phyloP scores from a whole-genome alignment of 768 basidiomycete genomes.

The Cystobasidium tubakii region DNA sequence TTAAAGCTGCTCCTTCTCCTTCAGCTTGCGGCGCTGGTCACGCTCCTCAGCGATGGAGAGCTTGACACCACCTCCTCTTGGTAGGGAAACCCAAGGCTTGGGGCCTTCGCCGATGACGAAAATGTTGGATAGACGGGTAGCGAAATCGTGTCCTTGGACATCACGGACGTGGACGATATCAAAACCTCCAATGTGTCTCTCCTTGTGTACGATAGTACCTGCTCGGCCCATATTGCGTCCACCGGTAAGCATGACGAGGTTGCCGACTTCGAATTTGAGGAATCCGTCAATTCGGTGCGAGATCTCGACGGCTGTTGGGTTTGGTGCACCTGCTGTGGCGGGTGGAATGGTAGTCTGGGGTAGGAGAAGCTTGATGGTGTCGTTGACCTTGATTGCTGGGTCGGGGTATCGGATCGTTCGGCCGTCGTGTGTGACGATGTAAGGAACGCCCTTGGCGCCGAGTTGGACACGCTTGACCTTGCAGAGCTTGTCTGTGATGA shows the following conservation, averaged over 20 bases:
- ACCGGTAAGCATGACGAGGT: slow-evolving; percentile 89
- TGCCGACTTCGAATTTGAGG: slow-evolving; percentile 94
- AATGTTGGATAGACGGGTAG: slow-evolving; percentile 94
- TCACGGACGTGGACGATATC: slow-evolving; percentile 99
- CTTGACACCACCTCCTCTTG: slow-evolving; percentile 95
- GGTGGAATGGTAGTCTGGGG: slow-evolving; percentile 56
- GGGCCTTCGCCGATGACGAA: slow-evolving; percentile 93
- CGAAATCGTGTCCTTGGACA: slow-evolving; percentile 87
- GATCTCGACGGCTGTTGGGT: slow-evolving; percentile 36
- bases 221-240: slow-evolving; percentile 99
- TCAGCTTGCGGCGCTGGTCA: slow-evolving; percentile 35
- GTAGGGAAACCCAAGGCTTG: slow-evolving; percentile 95
- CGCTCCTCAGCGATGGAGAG: slow-evolving; percentile 78
- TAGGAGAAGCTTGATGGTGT: slow-evolving; percentile 94
- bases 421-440: slow-evolving; percentile 97
- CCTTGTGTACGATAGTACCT: slow-evolving; percentile 89
- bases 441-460: slow-evolving; percentile 87
- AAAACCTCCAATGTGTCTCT: slow-evolving; percentile 96
- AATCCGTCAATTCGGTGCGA: slow-evolving; percentile 73
- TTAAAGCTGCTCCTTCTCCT: slow-evolving; percentile 36
- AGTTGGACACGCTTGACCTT: slow-evolving; percentile 80
- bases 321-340: slow-evolving; percentile 34
- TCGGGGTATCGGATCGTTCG: slow-evolving; percentile 99
- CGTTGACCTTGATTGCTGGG: slow-evolving; percentile 83
- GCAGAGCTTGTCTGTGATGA: slow-evolving; percentile 45